phyloP scores from a whole-genome alignment of 805 yeast species.

The Starmerella bombi region DNA sequence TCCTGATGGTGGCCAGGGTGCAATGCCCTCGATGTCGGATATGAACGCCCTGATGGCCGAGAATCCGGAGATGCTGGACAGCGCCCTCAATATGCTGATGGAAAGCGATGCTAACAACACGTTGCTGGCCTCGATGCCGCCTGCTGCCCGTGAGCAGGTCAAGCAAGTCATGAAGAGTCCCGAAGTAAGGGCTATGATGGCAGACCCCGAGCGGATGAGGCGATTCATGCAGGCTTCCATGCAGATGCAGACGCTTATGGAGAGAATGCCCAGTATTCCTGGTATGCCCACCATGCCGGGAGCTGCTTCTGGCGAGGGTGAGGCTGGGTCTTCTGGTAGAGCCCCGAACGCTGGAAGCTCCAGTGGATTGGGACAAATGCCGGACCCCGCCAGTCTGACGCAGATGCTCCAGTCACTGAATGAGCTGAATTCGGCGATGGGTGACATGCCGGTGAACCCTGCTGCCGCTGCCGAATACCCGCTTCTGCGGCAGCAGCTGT shows the following conservation, averaged over 20 bases:
- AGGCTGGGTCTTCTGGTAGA: too few species aligned
- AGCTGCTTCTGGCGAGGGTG: too few species aligned
- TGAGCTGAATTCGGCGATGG: conserved; percentile 21
- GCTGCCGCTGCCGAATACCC: too few species aligned
- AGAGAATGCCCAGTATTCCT: too few species aligned
- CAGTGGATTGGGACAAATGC: conserved; percentile 20
- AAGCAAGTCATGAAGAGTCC: conserved; percentile 78
- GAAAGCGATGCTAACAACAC: conserved; percentile 49
- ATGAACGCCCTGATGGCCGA: conserved; percentile 57
- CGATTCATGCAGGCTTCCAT: conserved; percentile 54
- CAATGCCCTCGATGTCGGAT: conserved; percentile 63
- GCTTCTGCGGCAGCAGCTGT: conserved; percentile 21
- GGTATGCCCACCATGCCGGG: too few species aligned
- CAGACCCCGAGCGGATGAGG: conserved; percentile 77
- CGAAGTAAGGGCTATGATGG: conserved; percentile 59
- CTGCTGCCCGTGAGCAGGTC: conserved; percentile 63
- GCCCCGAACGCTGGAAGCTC: conserved; percentile 35
- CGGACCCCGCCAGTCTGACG: too few species aligned
- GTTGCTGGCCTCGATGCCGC: conserved; percentile 77
- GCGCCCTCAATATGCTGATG: conserved; percentile 23
- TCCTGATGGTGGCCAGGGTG: conserved; percentile 85
- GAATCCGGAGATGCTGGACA: conserved; percentile 72
- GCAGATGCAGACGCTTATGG: conserved; percentile 33
- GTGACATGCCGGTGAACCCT: conserved; percentile 1
- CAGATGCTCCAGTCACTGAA: conserved; percentile 22